Base-by-base conservation (phyloP, 257 asterid species). In the Perilla frutescens region DNA sequence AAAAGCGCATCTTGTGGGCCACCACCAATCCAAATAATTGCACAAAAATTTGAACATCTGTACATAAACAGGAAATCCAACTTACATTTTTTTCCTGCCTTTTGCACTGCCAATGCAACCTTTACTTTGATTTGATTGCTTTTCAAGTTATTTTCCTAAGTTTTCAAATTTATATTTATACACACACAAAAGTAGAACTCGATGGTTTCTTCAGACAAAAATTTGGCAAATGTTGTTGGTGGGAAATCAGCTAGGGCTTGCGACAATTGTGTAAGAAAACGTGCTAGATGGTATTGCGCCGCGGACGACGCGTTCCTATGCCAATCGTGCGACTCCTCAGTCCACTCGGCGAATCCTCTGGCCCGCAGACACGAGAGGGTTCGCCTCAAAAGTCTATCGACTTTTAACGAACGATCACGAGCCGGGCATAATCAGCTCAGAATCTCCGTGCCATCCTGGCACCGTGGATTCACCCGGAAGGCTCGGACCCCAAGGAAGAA, bases 271-370 rank as follows among this genome's bases (percentile, higher is more conserved):
- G 65, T 86, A 0, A 81, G 66, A 29, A 90, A 83, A 68, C 73
- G 92, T 62, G 98, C 97, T 4, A 63, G 93, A 0, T 90, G 86
- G 95, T 90, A 89, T 65, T 90, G 98, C 44, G 85, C 95, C 0
- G 95, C 97, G 0, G 98, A 90, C 49, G 98, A 92, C 34, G 98
- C 98, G 0, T 92, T 92, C 64, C 69, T 92, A 7, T 92, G 98
- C 80, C 95, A 90, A 72, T 53, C 69, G 0, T 92, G 98, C 57
- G 97, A 92, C 41, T 73, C 85, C 2, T 82, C 93, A 0, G 97
- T 92, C 3, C 98, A 92, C 68, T 87, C 96, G 0, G 98, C 98
- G 0, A 92, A 90, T 50, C 91, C 90, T 45, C 75, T 90, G 26
- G 97, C 97, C 5, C 82, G 81, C 0, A 70, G 97, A 13, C 96